A percentile compares a stretch with the other conserved stretches of the same genome.
These are phyloP conservation scores for Psilocybe subaeruginosa DNA, from an alignment of 768 basidiomycete genomes.

Conservation along the genomic window DNA sequence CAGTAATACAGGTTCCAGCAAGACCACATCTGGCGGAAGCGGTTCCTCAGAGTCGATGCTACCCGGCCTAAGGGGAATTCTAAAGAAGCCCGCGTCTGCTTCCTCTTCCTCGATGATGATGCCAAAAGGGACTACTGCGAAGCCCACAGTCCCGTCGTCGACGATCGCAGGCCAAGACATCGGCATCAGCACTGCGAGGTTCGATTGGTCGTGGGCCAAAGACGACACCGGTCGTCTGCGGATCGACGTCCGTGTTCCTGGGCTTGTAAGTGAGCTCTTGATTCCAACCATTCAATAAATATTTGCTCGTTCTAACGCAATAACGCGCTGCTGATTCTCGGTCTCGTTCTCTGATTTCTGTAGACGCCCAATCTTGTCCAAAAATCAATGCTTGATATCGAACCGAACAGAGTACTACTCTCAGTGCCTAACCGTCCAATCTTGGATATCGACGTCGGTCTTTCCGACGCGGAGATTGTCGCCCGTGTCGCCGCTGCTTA, in stretches of 20 bases:
- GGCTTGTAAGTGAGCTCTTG: conserved; percentile 47
- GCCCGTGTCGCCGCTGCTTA: conserved; percentile 20
- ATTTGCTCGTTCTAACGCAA: neutral
- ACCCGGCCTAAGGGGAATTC: conserved; percentile 36
- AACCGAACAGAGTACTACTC: conserved; percentile 59
- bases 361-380: conserved; percentile 52
- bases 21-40: conserved; percentile 6
- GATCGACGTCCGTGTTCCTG: conserved; percentile 57
- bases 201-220: conserved; percentile 59
- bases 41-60: conserved; percentile 8
- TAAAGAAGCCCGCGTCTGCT: conserved; percentile 34
- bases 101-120: neutral
- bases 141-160: neutral
- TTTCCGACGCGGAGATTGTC: conserved; percentile 57
- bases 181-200: conserved; percentile 24
- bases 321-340: neutral
- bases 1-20: no score
- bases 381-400: conserved; percentile 63
- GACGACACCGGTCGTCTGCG: conserved; percentile 39
- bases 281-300: no score
- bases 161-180: conserved; percentile 1
- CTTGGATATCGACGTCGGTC: conserved; percentile 61
- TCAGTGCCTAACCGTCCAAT: conserved; percentile 46
- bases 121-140: neutral
- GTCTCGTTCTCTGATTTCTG: neutral